These are phyloP conservation scores for Pseudocercospora crystallina DNA, from an alignment of 2,329 filamentous ascomycete genomes.

Conservation along the genomic window DNA sequence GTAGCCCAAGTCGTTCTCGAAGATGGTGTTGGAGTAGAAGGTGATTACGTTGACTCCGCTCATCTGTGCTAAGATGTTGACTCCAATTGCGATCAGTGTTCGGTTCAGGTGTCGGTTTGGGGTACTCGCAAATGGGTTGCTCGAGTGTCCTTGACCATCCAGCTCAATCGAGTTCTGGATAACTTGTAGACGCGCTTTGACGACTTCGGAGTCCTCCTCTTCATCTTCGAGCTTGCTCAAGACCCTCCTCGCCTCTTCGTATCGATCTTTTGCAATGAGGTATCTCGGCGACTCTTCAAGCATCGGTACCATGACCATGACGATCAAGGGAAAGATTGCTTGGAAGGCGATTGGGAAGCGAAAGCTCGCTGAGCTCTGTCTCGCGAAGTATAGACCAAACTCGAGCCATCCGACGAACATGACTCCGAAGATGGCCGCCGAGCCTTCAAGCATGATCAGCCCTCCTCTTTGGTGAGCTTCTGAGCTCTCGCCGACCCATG, in stretches of 20 bases:
- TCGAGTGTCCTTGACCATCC: constrained; percentile 22
- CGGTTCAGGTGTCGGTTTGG: constrained; percentile 27
- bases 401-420: constrained; percentile 29
- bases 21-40: constrained; percentile 29
- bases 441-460: constrained; percentile 24
- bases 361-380: constrained; percentile 25
- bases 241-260: constrained; percentile 25
- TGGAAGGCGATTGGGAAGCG: constrained; percentile 46
- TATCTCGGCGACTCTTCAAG: constrained; percentile 31
- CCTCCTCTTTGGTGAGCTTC: constrained; percentile 22
- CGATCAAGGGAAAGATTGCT: constrained; percentile 42
- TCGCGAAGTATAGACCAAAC: constrained; percentile 25
- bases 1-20: constrained; percentile 25
- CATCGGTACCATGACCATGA: constrained; percentile 35
- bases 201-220: constrained; percentile 22
- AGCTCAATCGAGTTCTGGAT: constrained; percentile 25
- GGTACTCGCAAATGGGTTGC: constrained; percentile 27
- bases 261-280: constrained; percentile 27
- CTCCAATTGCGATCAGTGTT: constrained; percentile 26
- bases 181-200: constrained; percentile 17
- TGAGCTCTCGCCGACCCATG: constrained; percentile 22
- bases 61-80: constrained; percentile 29
- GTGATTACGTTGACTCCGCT: constrained; percentile 30
- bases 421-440: constrained; percentile 26
- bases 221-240: constrained; percentile 30